Evolutionary conservation across 2,329 filamentous ascomycete species (phyloP), one percentile per base, ranked within the genome.

Genomic region (Ceratocystis cubensis): DNA sequence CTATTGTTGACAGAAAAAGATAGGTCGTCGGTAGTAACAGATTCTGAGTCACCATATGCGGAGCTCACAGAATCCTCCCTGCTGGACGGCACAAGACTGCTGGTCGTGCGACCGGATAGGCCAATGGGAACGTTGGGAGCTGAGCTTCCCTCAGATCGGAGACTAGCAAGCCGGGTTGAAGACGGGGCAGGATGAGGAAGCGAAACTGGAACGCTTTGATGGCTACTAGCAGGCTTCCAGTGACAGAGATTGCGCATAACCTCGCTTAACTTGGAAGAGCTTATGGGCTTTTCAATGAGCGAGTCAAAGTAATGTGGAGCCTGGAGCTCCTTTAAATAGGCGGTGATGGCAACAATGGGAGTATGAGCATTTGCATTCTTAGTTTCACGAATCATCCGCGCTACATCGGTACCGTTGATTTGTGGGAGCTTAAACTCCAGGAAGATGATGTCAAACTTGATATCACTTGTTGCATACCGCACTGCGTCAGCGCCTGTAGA

Each of bases 381-480:
- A 0, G 93, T 96, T 74, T 97, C 93, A 61, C 94, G 87, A 71
- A 99, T 91, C 94, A 99, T 99, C 44, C 94, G 88, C 63, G 94
- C 93, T 66, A 99, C 90, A 74, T 99, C 94, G 13, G 91, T 89
- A 28, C 94, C 94, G 71, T 91, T 97, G 73, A 97, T 91, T 73
- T 96, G 91, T 8, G 94, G 93, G 59, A 99, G 80, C 74, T 93
- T 95, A 78, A 91, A 96, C 76, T 99, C 94, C 75, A 96, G 93
- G 80, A 99, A 94, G 74, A 99, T 96, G 71, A 96, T 91, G 76
- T 99, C 94, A 73, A 97, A 99, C 73, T 97, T 96, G 73, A 99
- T 93, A 73, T 97, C 93, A 73, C 93, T 93, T 81, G 96, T 89
- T 33, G 94, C 91, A 76, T 94, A 96, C 25, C 93, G 86, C 72